Evolutionary conservation across 1,284 basidiomycete genomes (phyloP).

Genomic region (Phellinidium pouzarii): DNA sequence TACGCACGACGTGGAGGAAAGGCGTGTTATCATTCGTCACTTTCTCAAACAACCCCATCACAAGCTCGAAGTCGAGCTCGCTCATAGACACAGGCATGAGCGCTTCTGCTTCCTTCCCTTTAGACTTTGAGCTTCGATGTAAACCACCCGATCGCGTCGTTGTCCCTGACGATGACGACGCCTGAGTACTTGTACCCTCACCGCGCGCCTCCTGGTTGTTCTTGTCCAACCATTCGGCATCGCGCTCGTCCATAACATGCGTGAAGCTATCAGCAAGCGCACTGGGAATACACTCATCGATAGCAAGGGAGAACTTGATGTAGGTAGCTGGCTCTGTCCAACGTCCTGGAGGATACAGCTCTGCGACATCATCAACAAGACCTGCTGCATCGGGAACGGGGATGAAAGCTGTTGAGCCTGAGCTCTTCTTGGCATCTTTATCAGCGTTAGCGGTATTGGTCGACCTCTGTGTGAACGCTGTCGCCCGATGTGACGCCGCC

Average conservation of each 20-base stretch:
- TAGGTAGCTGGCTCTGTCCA: constrained; percentile 80
- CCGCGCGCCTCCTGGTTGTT: constrained; percentile 87
- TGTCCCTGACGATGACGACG: constrained; percentile 40
- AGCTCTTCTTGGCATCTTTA: constrained; percentile 36
- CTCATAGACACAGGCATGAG: constrained; percentile 57
- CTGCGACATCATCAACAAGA: constrained; percentile 65
- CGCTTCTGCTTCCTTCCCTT: constrained; percentile 70
- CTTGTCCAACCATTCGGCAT: constrained; percentile 89
- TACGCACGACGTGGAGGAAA: constrained; percentile 82
- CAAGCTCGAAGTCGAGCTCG: constrained; percentile 91
- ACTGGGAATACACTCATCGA: constrained; percentile 67
- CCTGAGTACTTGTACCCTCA: constrained; percentile 74
- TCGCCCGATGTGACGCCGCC: constrained; percentile 58
- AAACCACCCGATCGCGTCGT: constrained; percentile 44
- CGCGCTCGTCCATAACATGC: constrained; percentile 96
- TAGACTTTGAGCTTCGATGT: constrained; percentile 64
- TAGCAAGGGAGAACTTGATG: constrained; percentile 80
- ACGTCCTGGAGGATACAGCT: constrained; percentile 60
- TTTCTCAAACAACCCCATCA: constrained; percentile 94
- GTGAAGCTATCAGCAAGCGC: constrained; percentile 64
- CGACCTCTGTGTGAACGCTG: constrained; percentile 33
- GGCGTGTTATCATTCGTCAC: constrained; percentile 88
- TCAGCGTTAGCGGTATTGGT: constrained; percentile 35
- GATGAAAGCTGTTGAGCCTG: constrained; percentile 66
- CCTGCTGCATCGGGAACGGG: constrained; percentile 90